A percentile compares a stretch with the other conserved stretches of the same genome.
These are phyloP conservation scores for Coemansia aciculifera DNA, from an alignment of 192 early-diverging fungal genomes.

Conservation along the genomic window DNA sequence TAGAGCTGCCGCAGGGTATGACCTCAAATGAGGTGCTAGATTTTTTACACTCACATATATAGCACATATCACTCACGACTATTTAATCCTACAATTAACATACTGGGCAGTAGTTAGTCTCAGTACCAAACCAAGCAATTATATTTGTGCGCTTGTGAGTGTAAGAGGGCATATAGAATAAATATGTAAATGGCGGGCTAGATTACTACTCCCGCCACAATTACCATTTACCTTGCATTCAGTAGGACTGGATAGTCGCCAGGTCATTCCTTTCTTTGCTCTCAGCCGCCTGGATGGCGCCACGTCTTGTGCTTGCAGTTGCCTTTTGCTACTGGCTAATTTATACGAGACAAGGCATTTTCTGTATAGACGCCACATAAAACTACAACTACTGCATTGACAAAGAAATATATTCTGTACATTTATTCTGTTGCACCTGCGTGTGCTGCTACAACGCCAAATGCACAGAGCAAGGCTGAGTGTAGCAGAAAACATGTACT, in stretches of 20 bases:
- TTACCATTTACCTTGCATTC: constrained; percentile 12
- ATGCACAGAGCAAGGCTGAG: neutral
- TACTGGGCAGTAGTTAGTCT: neutral
- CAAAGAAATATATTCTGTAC: neutral
- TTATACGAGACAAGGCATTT: neutral
- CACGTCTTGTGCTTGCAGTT: neutral
- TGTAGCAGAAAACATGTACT: neutral
- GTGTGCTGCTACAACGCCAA: neutral
- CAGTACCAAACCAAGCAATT: neutral
- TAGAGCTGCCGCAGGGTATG: constrained; percentile 4
- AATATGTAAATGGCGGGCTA: neutral
- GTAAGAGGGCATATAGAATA: neutral
- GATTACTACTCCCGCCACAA: constrained; percentile 6
- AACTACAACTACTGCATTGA: neutral
- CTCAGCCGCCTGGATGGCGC: constrained; percentile 11
- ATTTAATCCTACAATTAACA: neutral
- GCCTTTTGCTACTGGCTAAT: constrained; percentile 12
- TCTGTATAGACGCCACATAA: constrained; percentile 6
- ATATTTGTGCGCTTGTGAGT: neutral
- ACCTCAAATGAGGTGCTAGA: neutral
- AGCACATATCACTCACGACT: neutral
- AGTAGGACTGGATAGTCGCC: neutral
- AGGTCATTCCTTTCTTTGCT: neutral
- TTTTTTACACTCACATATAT: constrained; percentile 7
- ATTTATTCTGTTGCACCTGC: neutral